Conservation (phyloP, 2,329 filamentous ascomycete genomes). For the Pseudogymnoascus sp. region DNA sequence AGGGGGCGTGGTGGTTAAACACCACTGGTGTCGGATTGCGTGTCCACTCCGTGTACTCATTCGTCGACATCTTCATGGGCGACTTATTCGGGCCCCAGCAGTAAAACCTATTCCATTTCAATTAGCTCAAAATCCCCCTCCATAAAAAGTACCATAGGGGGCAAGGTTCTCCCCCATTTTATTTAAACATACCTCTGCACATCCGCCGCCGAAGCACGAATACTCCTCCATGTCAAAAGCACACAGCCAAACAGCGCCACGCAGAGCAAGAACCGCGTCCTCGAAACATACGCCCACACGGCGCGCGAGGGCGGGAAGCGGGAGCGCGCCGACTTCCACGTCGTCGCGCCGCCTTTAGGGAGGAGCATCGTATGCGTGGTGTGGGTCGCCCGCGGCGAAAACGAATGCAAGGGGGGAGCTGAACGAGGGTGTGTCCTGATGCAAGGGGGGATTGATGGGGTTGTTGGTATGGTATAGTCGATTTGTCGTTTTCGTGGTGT, state of each 20-base stretch:
- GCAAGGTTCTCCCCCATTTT: background rate
- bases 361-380: slow-evolving; percentile 63
- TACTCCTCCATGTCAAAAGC: slow-evolving; percentile 79
- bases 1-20: slow-evolving; percentile 88
- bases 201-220: slow-evolving; percentile 71
- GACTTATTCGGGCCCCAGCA: slow-evolving; percentile 93
- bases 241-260: slow-evolving; percentile 62
- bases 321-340: slow-evolving; percentile 83
- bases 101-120: slow-evolving; percentile 62
- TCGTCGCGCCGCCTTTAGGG: slow-evolving; percentile 71
- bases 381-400: background rate
- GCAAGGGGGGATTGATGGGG: background rate
- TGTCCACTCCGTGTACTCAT: slow-evolving; percentile 86
- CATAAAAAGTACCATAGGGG: slow-evolving; percentile 10
- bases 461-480: background rate
- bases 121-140: slow-evolving; percentile 11
- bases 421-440: background rate
- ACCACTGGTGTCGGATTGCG: slow-evolving; percentile 86
- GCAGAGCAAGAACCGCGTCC: slow-evolving; percentile 69
- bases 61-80: slow-evolving; percentile 90
- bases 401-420: background rate
- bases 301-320: slow-evolving; percentile 70
- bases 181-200: slow-evolving; percentile 66
- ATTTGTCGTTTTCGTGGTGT: background rate
- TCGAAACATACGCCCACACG: slow-evolving; percentile 61